Percentiles rank a stretch among this genome's conserved stretches.
phyloP scores from a whole-genome alignment of 148 eudicot genomes.

The Pouteria glomerata region DNA sequence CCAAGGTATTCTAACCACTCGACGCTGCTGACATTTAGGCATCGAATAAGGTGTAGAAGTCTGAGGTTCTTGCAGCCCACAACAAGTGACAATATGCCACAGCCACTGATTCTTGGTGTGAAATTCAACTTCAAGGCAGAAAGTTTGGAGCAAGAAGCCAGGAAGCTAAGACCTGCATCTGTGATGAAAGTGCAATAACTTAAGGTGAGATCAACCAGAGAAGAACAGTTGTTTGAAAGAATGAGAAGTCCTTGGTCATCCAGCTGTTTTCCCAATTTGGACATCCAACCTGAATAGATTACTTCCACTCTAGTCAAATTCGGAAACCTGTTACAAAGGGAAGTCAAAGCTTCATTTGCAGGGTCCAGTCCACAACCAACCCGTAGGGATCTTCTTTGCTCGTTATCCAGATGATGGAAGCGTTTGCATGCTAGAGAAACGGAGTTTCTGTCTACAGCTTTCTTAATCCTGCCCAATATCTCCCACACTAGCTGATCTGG shows the following conservation, averaged over 20 bases:
- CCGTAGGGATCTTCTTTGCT: conserved; percentile 53
- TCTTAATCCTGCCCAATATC: conserved; percentile 48
- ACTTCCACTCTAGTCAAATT: conserved; percentile 73
- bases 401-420: conserved; percentile 56
- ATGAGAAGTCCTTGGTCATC: conserved; percentile 68
- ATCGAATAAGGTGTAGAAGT: conserved; percentile 59
- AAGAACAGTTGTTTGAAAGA: conserved; percentile 57
- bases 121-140: conserved; percentile 66
- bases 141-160: conserved; percentile 67
- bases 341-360: conserved; percentile 56
- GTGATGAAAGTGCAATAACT: conserved; percentile 85
- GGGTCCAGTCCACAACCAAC: conserved; percentile 91
- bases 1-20: conserved; percentile 95
- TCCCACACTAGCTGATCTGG: conserved; percentile 68
- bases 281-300: conserved; percentile 85
- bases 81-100: conserved; percentile 71
- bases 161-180: conserved; percentile 61
- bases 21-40: conserved; percentile 57
- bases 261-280: conserved; percentile 73
- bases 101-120: conserved; percentile 78
- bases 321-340: conserved; percentile 68
- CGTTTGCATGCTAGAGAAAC: conserved; percentile 68
- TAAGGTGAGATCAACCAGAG: conserved; percentile 61
- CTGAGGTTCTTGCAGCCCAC: conserved; percentile 66
- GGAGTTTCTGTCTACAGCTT: conserved; percentile 54